Percentiles rank a stretch among this genome's conserved stretches.
Evolutionary conservation across 2,329 filamentous ascomycete species (phyloP).

Genomic region (Talaromyces albobiverticillius): DNA sequence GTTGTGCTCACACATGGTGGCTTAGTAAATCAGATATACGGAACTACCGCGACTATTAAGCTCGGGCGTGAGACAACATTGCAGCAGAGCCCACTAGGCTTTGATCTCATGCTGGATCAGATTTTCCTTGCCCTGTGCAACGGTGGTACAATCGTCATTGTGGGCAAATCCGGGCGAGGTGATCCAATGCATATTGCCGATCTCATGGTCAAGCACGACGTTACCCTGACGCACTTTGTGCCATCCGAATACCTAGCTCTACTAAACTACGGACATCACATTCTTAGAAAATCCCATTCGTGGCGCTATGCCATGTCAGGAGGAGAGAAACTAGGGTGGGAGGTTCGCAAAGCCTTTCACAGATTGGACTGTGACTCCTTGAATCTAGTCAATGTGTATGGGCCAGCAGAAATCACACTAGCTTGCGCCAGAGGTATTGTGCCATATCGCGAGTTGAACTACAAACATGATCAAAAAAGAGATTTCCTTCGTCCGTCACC

Average conservation of each 20-base stretch:
- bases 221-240: conserved; percentile 20
- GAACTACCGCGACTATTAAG: neutral
- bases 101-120: conserved; percentile 19
- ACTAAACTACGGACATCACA: conserved; percentile 18
- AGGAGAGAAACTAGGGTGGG: conserved; percentile 3
- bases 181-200: conserved; percentile 15
- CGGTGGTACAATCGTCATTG: conserved; percentile 18
- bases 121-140: conserved; percentile 17
- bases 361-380: conserved; percentile 12
- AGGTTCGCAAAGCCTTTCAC: conserved; percentile 2
- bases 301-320: conserved; percentile 11
- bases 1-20: conserved; percentile 23
- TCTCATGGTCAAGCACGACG: conserved; percentile 16
- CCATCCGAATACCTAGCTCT: conserved; percentile 21
- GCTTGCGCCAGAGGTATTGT: neutral
- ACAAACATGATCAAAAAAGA: neutral
- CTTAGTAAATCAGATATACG: conserved; percentile 23
- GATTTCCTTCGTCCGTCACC: conserved; percentile 22
- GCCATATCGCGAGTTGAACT: neutral
- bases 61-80: conserved; percentile 13
- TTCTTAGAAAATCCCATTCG: conserved; percentile 1
- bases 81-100: conserved; percentile 17
- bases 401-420: conserved; percentile 17
- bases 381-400: conserved; percentile 17
- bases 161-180: conserved; percentile 9